phyloP scores from a whole-genome alignment of 2,329 filamentous ascomycete genomes.

The Ceratocystis cubensis region DNA sequence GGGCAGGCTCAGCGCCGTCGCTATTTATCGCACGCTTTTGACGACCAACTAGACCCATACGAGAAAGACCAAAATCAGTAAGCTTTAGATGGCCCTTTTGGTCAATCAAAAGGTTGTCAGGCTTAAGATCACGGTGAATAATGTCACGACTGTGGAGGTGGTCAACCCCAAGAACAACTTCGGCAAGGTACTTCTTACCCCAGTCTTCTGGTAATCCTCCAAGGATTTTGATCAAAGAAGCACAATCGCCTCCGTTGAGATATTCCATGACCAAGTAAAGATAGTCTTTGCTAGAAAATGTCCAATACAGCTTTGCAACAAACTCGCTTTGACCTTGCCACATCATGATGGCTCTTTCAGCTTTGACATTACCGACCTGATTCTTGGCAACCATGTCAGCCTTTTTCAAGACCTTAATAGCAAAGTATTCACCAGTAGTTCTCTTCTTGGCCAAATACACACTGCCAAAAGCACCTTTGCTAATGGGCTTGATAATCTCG shows the following conservation, averaged over 20 bases:
- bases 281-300: slow-evolving; percentile 98
- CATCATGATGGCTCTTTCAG: slow-evolving; percentile 99
- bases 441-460: slow-evolving; percentile 98
- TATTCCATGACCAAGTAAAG: slow-evolving; percentile 99
- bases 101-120: slow-evolving; percentile 93
- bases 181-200: slow-evolving; percentile 94
- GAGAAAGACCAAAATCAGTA: slow-evolving; percentile 91
- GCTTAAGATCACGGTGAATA: slow-evolving; percentile 92
- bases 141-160: slow-evolving; percentile 90
- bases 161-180: slow-evolving; percentile 93
- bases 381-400: slow-evolving; percentile 99
- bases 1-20: slow-evolving; percentile 65
- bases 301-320: slow-evolving; percentile 98
- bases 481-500: slow-evolving; percentile 98
- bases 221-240: slow-evolving; percentile 87
- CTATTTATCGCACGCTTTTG: slow-evolving; percentile 85
- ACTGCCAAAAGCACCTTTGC: slow-evolving; percentile 94
- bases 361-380: slow-evolving; percentile 97
- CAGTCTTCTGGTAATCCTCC: slow-evolving; percentile 90
- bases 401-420: slow-evolving; percentile 97
- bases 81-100: slow-evolving; percentile 93
- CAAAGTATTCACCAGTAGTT: slow-evolving; percentile 94
- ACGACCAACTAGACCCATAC: slow-evolving; percentile 91
- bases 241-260: slow-evolving; percentile 91
- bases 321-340: slow-evolving; percentile 99